Base-by-base conservation (phyloP, 2,329 filamentous ascomycete genomes). In the Colletotrichum melonis region DNA sequence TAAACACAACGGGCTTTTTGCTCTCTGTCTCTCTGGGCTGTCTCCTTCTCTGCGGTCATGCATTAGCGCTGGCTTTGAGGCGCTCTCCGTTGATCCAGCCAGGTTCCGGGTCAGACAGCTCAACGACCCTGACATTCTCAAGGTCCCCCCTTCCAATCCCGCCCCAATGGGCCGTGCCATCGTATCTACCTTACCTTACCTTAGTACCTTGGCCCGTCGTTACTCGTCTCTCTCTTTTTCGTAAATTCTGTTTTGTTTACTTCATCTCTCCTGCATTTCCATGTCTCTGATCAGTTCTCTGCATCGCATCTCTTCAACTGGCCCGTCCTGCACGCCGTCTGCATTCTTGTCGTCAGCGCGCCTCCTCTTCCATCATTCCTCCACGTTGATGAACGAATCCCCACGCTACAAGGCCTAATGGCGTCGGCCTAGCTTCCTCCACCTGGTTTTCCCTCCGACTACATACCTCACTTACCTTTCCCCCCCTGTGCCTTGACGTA, bases 341-440 rank as follows among this genome's bases (percentile, higher is more conserved):
- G 67, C 70, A 70, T 73, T 73, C 67, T 60, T 65, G 56, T 62
- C 70, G 70, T 73, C 70, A 73, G 70, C 66, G 67, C 67, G 26
- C 67, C 70, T 65, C 60, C 59, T 73, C 59, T 65, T 73, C 35
- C 70, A 42, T 62, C 70, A 73, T 70, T 73, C 70, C 70, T 73
- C 60, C 70, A 65, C 67, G 55, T 70, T 62, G 11, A 30, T 42
- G 26, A 70, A 60, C 60, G 66, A 56, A 70, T 73, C 70, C 60
- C 67, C 70, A 73, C 70, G 67, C 70, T 65, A 49, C 46, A 54
- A 65, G 60, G 60, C 22, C 67, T 60, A 60, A 69, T 60, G 67
- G 70, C 70, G 67, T 70, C 67, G 56, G 55, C 67, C 55, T 70
- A 73, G 70, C 67, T 42, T 49, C 60, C 60, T 73, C 66, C 67